Conservation (phyloP, 441 rosid genomes). For the Macaranga tanarius region DNA sequence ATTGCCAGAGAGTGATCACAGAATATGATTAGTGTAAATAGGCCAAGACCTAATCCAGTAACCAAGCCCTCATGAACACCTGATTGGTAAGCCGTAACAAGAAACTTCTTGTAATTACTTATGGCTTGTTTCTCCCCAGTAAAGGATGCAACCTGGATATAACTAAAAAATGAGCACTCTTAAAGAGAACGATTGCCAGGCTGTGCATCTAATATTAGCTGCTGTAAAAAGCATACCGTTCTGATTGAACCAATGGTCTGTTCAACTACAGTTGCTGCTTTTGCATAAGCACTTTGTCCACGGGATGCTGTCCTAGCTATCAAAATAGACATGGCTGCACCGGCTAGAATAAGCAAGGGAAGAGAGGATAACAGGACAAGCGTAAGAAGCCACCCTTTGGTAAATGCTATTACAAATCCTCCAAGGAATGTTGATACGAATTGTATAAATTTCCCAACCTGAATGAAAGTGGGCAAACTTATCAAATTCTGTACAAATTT, state of each 20-base stretch:
- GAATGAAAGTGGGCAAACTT: neutral
- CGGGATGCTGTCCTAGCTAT: slow-evolving; percentile 53
- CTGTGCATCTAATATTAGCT: neutral
- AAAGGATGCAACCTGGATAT: slow-evolving; percentile 70
- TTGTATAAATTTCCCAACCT: slow-evolving; percentile 84
- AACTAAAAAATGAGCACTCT: neutral
- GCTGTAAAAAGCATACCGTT: slow-evolving; percentile 27
- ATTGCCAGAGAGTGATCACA: slow-evolving; percentile 61
- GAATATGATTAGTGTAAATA: slow-evolving; percentile 39
- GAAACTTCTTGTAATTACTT: slow-evolving; percentile 51
- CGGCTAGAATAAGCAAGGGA: slow-evolving; percentile 64
- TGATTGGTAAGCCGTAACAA: slow-evolving; percentile 57
- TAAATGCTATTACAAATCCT: slow-evolving; percentile 68
- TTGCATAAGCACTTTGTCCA: slow-evolving; percentile 70
- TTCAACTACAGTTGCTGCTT: slow-evolving; percentile 66
- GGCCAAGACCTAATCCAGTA: slow-evolving; percentile 66
- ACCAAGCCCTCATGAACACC: slow-evolving; percentile 65
- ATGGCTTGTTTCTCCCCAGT: slow-evolving; percentile 71
- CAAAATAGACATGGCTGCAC: slow-evolving; percentile 49
- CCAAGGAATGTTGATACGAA: slow-evolving; percentile 66
- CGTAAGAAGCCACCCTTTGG: slow-evolving; percentile 80
- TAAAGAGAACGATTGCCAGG: neutral
- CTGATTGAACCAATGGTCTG: slow-evolving; percentile 77
- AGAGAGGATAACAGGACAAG: slow-evolving; percentile 63
- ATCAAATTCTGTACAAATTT: slow-evolving; percentile 49